phyloP scores from a whole-genome alignment of 176 grass and related monocot genomes.

The Pontederia paniculata region DNA sequence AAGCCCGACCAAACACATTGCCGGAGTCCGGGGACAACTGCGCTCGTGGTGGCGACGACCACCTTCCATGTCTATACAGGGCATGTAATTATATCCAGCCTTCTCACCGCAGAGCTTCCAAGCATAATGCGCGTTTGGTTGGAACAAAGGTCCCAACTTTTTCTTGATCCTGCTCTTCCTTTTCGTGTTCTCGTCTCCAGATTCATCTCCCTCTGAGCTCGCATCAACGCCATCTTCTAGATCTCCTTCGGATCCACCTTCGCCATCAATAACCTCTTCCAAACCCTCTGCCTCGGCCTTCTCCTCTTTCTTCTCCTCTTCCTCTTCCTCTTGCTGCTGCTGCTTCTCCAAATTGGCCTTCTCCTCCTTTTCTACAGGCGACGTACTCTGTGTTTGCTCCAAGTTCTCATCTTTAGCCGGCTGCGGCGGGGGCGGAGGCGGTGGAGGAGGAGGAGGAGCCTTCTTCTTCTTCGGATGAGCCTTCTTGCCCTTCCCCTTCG shows the following conservation, averaged over 20 bases:
- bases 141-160: constrained; percentile 70
- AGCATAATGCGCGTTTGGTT: constrained; percentile 38
- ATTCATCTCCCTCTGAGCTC: constrained; percentile 18
- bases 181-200: constrained; percentile 23
- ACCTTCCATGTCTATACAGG: constrained; percentile 76
- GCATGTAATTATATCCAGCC: constrained; percentile 58
- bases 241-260: constrained; percentile 30
- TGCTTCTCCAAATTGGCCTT: neutral
- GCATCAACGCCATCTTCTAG: constrained; percentile 18
- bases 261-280: constrained; percentile 28
- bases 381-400: constrained; percentile 22
- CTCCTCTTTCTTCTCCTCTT: constrained; percentile 26
- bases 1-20: constrained; percentile 63
- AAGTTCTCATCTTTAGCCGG: constrained; percentile 18
- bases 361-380: neutral
- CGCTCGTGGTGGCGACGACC: constrained; percentile 66
- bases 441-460: constrained; percentile 21
- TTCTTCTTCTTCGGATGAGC: constrained; percentile 6
- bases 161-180: constrained; percentile 40
- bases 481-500: constrained; percentile 12
- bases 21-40: constrained; percentile 58
- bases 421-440: constrained; percentile 21
- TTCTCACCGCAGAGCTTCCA: constrained; percentile 77
- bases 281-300: constrained; percentile 32
- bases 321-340: constrained; percentile 20